Evolutionary conservation across 139 green algal genomes (phyloP).

Genomic region (Tetraselmis chui): DNA sequence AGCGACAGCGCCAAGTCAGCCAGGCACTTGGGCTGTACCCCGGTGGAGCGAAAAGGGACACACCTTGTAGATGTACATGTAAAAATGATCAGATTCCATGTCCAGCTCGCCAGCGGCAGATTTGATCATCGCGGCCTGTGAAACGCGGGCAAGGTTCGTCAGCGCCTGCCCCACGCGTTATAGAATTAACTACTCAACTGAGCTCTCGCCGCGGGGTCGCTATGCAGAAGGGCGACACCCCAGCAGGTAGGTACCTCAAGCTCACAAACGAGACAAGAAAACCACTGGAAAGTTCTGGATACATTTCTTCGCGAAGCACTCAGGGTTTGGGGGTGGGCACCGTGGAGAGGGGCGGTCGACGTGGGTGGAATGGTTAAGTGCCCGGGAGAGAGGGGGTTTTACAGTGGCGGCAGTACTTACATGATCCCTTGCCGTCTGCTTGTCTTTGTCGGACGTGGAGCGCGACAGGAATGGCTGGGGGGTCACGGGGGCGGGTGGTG

Average conservation of each 20-base stretch:
- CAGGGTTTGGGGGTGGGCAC: neutral
- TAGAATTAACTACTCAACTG: neutral
- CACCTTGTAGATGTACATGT: neutral
- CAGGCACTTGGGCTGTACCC: no score
- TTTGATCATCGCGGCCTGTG: neutral
- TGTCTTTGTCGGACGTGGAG: neutral
- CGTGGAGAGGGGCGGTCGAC: neutral
- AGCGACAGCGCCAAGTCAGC: no score
- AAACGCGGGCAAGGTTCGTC: neutral
- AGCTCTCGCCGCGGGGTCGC: neutral
- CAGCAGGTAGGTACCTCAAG: neutral
- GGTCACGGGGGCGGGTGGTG: no score
- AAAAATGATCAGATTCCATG: neutral
- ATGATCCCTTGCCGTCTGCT: neutral
- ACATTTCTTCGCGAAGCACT: neutral
- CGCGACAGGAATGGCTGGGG: neutral
- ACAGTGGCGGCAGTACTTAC: no score
- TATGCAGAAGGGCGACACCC: neutral
- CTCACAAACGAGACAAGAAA: neutral
- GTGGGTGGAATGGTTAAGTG: neutral
- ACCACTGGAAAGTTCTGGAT: neutral
- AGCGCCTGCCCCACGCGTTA: neutral
- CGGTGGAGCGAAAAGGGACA: no score
- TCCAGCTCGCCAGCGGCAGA: neutral
- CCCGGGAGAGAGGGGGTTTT: no score